A percentile compares a stretch with the other conserved stretches of the same genome.
Conservation (phyloP, 176 grass and related monocot species). For the Lolium multiflorum region DNA sequence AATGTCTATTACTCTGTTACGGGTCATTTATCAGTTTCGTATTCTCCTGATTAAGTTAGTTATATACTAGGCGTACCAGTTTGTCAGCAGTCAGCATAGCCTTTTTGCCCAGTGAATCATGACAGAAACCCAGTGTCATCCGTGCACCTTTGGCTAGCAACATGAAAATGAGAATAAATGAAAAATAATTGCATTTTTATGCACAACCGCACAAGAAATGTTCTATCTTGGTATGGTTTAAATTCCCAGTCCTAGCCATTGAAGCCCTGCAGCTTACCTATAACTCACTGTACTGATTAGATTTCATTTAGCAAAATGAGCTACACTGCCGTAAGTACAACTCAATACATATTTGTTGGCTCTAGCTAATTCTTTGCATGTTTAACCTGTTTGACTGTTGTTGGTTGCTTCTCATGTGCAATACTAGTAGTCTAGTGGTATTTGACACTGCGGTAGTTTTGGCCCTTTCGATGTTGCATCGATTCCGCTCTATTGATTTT, state of each 20-base stretch:
- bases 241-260: not conserved
- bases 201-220: not conserved
- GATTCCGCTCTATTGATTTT: conserved; percentile 26
- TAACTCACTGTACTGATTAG: not conserved
- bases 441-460: not conserved
- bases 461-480: not conserved
- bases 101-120: not conserved
- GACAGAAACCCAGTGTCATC: not conserved
- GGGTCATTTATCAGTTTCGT: not conserved
- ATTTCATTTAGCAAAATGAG: conserved; percentile 3
- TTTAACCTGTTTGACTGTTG: not conserved
- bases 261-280: not conserved
- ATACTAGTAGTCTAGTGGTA: not conserved
- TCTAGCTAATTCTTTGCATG: not conserved
- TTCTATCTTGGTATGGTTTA: not conserved
- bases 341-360: not conserved
- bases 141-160: not conserved
- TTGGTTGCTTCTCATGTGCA: conserved; percentile 11
- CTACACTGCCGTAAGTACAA: not conserved
- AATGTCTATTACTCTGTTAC: not conserved
- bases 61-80: not conserved
- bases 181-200: not conserved
- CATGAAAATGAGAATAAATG: not conserved
- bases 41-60: not conserved
- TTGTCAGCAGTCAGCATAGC: not conserved